Conservation (phyloP, 1,139 yeast genomes). For the Geotrichum fermentans region DNA sequence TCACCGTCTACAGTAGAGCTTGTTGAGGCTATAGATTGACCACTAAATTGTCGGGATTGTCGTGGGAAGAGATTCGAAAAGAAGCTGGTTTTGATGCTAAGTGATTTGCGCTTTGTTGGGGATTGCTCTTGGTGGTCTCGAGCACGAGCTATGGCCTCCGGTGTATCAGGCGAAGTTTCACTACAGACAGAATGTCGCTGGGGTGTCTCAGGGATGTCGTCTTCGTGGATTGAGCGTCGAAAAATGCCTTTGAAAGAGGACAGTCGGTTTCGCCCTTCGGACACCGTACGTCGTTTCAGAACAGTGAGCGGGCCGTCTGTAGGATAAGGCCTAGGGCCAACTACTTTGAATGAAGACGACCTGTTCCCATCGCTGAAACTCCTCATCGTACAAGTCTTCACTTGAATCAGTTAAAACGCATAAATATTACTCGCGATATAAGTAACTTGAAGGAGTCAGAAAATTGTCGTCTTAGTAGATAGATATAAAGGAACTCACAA, state of each 20-base stretch:
- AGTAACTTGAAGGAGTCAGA: too few relatives aligned
- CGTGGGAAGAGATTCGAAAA: conserved; percentile 8
- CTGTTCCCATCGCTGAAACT: conserved; percentile 13
- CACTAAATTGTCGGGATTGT: conserved; percentile 6
- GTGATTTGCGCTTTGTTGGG: conserved; percentile 5
- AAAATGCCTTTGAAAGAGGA: conserved; percentile 11
- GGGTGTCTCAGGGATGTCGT: background rate
- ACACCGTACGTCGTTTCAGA: conserved; percentile 10
- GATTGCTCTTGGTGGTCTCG: background rate
- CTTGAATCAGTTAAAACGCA: background rate
- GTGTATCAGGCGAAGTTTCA: conserved; percentile 6
- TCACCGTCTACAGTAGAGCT: conserved; percentile 8
- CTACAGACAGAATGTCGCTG: too few relatives aligned
- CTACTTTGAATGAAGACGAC: background rate
- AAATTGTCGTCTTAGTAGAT: too few relatives aligned
- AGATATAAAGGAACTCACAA: too few relatives aligned
- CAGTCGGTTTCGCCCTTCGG: conserved; percentile 7
- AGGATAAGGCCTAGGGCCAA: background rate
- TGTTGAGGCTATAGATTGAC: conserved; percentile 8
- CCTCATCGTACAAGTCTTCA: conserved; percentile 7
- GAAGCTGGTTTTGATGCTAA: conserved; percentile 11
- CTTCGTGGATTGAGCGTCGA: conserved; percentile 1
- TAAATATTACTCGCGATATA: too few relatives aligned
- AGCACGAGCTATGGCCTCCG: background rate
- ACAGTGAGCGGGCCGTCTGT: background rate